Evolutionary conservation across 495 filamentous ascomycete genomes (phyloP).

Genomic region (Chlorociboria aeruginascens): DNA sequence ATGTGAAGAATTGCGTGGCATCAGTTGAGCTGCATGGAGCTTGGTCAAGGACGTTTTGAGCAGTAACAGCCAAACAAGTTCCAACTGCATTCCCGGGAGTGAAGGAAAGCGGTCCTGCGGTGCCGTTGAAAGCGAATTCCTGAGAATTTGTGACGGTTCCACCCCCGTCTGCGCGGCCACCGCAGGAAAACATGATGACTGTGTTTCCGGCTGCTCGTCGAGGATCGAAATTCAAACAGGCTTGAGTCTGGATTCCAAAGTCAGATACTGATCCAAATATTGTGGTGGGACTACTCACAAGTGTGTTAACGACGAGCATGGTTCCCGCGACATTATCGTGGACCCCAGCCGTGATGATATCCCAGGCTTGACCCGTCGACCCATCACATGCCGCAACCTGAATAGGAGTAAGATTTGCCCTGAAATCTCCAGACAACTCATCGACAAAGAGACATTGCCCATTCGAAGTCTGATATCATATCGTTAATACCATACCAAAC

Average conservation of each 20-base stretch:
- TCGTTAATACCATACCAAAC: background rate
- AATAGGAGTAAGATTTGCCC: slow-evolving; percentile 42
- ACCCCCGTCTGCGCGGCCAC: slow-evolving; percentile 40
- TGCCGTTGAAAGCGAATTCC: slow-evolving; percentile 32
- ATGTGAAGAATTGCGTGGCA: slow-evolving; percentile 34
- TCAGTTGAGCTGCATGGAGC: slow-evolving; percentile 29
- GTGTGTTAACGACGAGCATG: slow-evolving; percentile 39
- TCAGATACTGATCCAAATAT: background rate
- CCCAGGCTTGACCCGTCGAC: slow-evolving; percentile 38
- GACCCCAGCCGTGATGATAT: slow-evolving; percentile 39
- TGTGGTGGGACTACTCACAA: slow-evolving; percentile 21
- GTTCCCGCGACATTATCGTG: slow-evolving; percentile 31
- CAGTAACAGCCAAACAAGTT: slow-evolving; percentile 31
- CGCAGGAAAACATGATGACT: slow-evolving; percentile 41
- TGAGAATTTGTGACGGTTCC: slow-evolving; percentile 38
- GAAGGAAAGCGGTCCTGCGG: slow-evolving; percentile 28
- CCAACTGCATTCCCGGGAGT: slow-evolving; percentile 29
- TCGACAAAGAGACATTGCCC: slow-evolving; percentile 41
- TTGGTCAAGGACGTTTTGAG: slow-evolving; percentile 28
- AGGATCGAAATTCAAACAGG: slow-evolving; percentile 42
- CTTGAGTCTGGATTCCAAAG: slow-evolving; percentile 29
- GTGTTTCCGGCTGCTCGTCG: slow-evolving; percentile 32
- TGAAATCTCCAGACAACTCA: slow-evolving; percentile 42
- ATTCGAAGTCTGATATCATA: slow-evolving; percentile 29
- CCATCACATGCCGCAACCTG: slow-evolving; percentile 36